A percentile compares a stretch with the other conserved stretches of the same genome.
phyloP scores from a whole-genome alignment of 805 yeast genomes.

The Wickerhamomyces subpelliculosus region DNA sequence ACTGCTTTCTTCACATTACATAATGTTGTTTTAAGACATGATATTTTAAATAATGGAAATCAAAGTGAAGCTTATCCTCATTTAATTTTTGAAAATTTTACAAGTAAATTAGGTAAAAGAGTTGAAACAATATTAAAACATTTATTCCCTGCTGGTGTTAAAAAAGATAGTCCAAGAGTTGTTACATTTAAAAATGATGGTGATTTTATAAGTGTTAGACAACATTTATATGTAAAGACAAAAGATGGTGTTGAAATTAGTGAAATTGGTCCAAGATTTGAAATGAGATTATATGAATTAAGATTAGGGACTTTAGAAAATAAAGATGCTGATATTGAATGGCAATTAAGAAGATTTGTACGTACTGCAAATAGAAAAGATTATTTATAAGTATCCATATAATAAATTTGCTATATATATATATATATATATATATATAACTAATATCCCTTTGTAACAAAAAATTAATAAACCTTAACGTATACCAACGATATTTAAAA shows the following conservation, averaged over 20 bases:
- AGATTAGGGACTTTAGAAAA: constrained; percentile 88
- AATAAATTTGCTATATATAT: background rate
- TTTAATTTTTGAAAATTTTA: constrained; percentile 84
- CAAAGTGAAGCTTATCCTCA: constrained; percentile 92
- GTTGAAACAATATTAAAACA: constrained; percentile 78
- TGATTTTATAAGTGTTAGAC: constrained; percentile 91
- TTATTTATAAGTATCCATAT: constrained; percentile 38
- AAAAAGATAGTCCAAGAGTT: constrained; percentile 84
- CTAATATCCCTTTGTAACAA: too few species aligned
- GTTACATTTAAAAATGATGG: constrained; percentile 85
- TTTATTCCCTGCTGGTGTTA: constrained; percentile 95
- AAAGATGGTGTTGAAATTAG: constrained; percentile 86
- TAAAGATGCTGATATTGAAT: constrained; percentile 96
- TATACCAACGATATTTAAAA: too few species aligned
- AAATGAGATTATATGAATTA: constrained; percentile 87
- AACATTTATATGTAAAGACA: constrained; percentile 88
- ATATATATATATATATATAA: too few species aligned
- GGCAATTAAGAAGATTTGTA: constrained; percentile 89
- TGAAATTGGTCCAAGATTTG: constrained; percentile 98
- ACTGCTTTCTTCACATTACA: constrained; percentile 91
- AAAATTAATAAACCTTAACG: too few species aligned
- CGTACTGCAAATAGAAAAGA: constrained; percentile 95
- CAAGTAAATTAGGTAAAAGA: constrained; percentile 73
- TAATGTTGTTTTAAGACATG: constrained; percentile 92
- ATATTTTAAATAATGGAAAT: constrained; percentile 76